Evolutionary conservation across 192 early-diverging fungal species (phyloP).

Genomic region (Backusella tarrabulga): DNA sequence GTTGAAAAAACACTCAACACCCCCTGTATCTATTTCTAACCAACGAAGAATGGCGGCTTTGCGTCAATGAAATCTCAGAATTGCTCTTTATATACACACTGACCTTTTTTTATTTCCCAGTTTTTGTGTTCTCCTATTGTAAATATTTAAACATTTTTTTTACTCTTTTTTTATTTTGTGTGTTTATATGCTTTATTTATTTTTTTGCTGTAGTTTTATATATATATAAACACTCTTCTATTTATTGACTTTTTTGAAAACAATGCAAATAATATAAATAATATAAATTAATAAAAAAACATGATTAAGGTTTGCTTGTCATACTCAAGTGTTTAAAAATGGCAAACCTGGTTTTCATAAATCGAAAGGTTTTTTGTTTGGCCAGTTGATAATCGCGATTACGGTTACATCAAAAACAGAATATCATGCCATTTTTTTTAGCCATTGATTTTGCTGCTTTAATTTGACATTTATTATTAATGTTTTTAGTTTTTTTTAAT

Average conservation of each 20-base stretch:
- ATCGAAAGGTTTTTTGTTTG: background rate
- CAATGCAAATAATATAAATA: background rate
- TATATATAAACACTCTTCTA: background rate
- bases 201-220: background rate
- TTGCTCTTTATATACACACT: background rate
- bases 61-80: background rate
- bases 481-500: too few species aligned
- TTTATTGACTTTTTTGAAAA: background rate
- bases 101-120: background rate
- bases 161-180: background rate
- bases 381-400: background rate
- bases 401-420: background rate
- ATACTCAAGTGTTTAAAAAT: background rate
- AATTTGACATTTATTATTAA: background rate
- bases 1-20: background rate
- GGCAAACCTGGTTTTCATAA: background rate
- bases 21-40: background rate
- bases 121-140: background rate
- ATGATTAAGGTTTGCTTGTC: background rate
- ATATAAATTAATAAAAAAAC: background rate
- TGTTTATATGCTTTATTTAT: background rate
- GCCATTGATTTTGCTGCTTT: background rate
- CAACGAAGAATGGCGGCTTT: background rate
- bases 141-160: background rate
- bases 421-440: conserved; percentile 1